Base-by-base conservation (phyloP, 2,329 filamentous ascomycete genomes). In the Apiospora malaysiana region DNA sequence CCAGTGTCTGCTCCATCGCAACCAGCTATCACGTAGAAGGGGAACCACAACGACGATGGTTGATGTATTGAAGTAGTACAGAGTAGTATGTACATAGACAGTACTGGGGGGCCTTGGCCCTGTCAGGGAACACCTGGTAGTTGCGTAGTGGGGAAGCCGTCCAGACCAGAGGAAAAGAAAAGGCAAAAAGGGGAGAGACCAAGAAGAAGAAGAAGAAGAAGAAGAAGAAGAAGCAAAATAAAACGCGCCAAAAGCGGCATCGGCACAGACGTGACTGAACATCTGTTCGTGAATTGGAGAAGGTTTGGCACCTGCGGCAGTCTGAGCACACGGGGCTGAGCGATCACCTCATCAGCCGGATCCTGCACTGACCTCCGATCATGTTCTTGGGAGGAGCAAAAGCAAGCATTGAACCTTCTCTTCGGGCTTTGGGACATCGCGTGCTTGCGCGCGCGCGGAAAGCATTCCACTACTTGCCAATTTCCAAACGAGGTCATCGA, bases 241-340 rank as follows among this genome's bases (percentile, higher is more conserved):
- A 49, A 10, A 9, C 56, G 27, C 56, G 56, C 56, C 56, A 63
- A 63, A 63, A 63, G 56, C 56, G 56, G 56, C 56, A 63, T 63
- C 37, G 56, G 56, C 56, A 63, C 56, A 63, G 56, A 63, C 56
- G 4, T 63, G 56, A 21, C n/a, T 40, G 32, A 63, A 63, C 56
- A 63, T 63, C 56, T 63, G 56, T 63, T 63, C 56, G 56, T 63
- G 32, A 63, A 12, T 27, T 59, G 51, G 51, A 59, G 51, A 21
- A 59, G 27, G 51, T 59, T 59, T 59, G 51, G 51, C 51, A 59
- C 51, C 51, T 59, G 27, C 27, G 51, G 51, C 27, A 59, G 27
- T 59, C 51, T 37, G 51, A 59, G 56, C 32, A 40, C 42, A 40
- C 42, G 56, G 56, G 23, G 49, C 49, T 56, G 49, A 40, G 56